These are phyloP conservation scores for Flaveria bidentis DNA, from an alignment of 129 eudicot genomes.

Conservation along the genomic window DNA sequence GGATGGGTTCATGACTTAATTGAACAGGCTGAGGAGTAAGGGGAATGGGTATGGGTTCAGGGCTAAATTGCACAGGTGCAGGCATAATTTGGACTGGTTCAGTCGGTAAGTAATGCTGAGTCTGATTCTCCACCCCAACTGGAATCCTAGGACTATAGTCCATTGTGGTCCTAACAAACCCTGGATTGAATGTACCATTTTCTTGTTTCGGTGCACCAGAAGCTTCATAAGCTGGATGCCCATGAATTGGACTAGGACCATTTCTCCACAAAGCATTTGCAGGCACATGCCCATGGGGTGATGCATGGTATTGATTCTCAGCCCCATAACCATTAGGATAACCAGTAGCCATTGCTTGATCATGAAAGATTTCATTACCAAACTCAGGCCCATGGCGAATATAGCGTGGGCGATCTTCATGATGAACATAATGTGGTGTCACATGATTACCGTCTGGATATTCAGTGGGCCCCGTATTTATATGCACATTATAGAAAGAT, in stretches of 20 bases:
- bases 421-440: conserved; percentile 56
- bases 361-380: conserved; percentile 52
- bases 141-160: conserved; percentile 58
- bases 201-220: conserved; percentile 33
- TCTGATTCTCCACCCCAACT: conserved; percentile 62
- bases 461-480: conserved; percentile 41
- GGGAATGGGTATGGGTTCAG: conserved; percentile 27
- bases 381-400: conserved; percentile 25
- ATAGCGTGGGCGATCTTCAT: conserved; percentile 26
- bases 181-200: conserved; percentile 47
- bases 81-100: conserved; percentile 23
- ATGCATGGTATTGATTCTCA: conserved; percentile 3
- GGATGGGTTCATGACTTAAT: conserved; percentile 28
- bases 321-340: conserved; percentile 56
- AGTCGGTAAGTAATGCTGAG: conserved; percentile 18
- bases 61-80: conserved; percentile 32
- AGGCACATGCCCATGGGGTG: conserved; percentile 26
- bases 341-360: conserved; percentile 54
- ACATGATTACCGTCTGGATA: conserved; percentile 52
- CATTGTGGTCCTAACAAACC: conserved; percentile 45
- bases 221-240: conserved; percentile 7
- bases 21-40: conserved; percentile 4
- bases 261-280: conserved; percentile 69
- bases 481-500: conserved; percentile 22
- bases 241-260: conserved; percentile 33